These are phyloP conservation scores for Coniella vitis DNA, from an alignment of 2,329 filamentous ascomycete species.

Conservation along the genomic window DNA sequence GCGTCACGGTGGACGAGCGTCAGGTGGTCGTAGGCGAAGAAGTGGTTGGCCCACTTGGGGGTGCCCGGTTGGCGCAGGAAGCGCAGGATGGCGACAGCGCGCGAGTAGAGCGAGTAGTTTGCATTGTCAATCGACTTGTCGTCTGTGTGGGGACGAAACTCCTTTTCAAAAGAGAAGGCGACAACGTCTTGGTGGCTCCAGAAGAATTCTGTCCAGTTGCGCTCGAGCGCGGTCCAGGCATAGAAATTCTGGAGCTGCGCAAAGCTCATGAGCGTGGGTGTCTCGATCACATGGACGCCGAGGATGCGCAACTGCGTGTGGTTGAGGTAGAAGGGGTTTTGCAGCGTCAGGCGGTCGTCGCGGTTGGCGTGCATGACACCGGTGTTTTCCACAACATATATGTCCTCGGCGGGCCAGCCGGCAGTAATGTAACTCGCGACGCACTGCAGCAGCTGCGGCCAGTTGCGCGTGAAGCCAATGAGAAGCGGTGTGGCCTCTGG, in stretches of 20 bases:
- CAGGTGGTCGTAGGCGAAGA: constrained; percentile 45
- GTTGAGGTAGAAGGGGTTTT: constrained; percentile 50
- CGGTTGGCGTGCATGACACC: constrained; percentile 44
- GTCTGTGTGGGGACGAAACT: constrained; percentile 24
- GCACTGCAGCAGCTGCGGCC: constrained; percentile 44
- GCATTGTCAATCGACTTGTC: constrained; percentile 32
- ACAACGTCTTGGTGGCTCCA: constrained; percentile 49
- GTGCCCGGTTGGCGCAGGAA: constrained; percentile 28
- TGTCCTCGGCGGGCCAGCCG: constrained; percentile 47
- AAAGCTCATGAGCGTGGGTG: constrained; percentile 44
- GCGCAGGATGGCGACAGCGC: constrained; percentile 29
- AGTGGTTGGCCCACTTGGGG: constrained; percentile 39
- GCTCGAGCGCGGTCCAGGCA: constrained; percentile 34
- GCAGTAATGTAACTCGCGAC: constrained; percentile 47
- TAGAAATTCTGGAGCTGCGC: constrained; percentile 50
- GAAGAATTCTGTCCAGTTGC: constrained; percentile 43
- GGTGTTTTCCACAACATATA: constrained; percentile 50
- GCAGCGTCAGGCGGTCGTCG: constrained; percentile 33
- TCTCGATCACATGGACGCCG: constrained; percentile 44
- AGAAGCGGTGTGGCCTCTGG: constrained; percentile 33
- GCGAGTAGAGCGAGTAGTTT: constrained; percentile 34
- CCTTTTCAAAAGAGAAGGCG: constrained; percentile 35
- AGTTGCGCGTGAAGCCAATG: constrained; percentile 49
- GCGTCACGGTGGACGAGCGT: constrained; percentile 41
- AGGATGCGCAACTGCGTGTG: constrained; percentile 38